Base-by-base conservation (phyloP, 768 basidiomycete genomes). In the Porphyrellus cyaneotinctus region DNA sequence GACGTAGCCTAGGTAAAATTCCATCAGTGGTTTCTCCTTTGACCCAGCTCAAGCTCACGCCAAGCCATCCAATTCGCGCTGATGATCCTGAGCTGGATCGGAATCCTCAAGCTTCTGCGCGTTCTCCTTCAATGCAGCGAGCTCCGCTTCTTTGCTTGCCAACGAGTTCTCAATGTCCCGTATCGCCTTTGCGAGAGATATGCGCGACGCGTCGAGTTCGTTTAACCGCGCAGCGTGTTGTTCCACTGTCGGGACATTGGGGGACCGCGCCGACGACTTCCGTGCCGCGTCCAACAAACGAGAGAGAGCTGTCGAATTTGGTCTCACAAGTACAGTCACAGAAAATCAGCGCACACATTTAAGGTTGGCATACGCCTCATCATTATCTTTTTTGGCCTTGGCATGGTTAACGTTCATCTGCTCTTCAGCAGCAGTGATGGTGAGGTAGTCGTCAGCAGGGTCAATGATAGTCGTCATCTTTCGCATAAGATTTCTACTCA, bases 391-490 rank as follows among this genome's bases (percentile, higher is more conserved):
- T 69, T 80, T 85, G 45, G 82, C 72, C 49, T 70, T 74, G 8
- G 77, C 72, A 53, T 85, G 80, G 11, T 80, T 80, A 8, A 75
- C 59, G 14, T 78, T 78, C 64, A 88, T 83, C 57, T 78, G 82
- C 53, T 89, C 83, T 59, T 91, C 87, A 9, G 87, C 83, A 8
- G 78, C 81, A 15, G 83, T 81, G 44, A 91, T 87, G 13, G 85
- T 84, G 52, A 85, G 70, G 64, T 83, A 89, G 67, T 91, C 89
- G 48, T 89, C 87, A 38, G 86, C 84, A 12, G 87, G 86, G 61
- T 88, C 83, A 49, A 91, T 87, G 52, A 89, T 83, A 4, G 79
- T 77, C 30, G 79, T 72, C 79, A 90, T 87, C 54, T 83, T 83
- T 57, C 76, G 77, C 42, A 89, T 82, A 17, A 84, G 79, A 58